Conservation (phyloP, 2,329 filamentous ascomycete genomes). For the Calonectria pauciramosa region DNA sequence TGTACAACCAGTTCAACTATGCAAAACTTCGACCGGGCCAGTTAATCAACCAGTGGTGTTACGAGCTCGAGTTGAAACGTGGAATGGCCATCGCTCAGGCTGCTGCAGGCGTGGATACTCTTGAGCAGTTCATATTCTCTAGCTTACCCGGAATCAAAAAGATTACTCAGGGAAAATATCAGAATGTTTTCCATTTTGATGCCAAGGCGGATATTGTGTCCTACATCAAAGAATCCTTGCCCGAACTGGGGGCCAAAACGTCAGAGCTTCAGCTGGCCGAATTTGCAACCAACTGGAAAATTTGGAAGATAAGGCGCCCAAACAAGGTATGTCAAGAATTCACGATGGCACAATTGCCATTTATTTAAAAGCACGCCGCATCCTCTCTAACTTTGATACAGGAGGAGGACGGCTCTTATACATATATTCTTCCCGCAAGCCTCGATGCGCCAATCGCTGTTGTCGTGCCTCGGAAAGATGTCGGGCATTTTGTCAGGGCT, state of each 20-base stretch:
- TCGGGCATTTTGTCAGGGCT: neutral
- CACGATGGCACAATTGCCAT: neutral
- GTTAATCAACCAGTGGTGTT: neutral
- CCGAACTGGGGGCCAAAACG: neutral
- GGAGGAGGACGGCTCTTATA: neutral
- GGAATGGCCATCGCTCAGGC: neutral
- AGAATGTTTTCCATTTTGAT: neutral
- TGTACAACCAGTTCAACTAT: neutral
- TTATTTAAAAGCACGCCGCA: neutral
- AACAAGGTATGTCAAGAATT: neutral
- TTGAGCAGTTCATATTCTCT: neutral
- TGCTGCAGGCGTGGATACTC: neutral
- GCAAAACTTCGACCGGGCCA: neutral
- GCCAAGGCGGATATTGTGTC: neutral
- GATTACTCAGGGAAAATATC: neutral
- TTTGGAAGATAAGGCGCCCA: neutral
- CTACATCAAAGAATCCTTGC: neutral
- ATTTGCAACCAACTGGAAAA: neutral
- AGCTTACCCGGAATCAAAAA: neutral
- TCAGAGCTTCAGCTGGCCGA: neutral
- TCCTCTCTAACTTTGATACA: neutral
- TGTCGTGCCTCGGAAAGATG: neutral
- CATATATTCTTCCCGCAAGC: neutral
- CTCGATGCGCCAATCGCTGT: neutral
- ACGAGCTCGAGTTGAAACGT: neutral